Conservation (phyloP, 1,284 basidiomycete species). For the Ustilago hordei region DNA sequence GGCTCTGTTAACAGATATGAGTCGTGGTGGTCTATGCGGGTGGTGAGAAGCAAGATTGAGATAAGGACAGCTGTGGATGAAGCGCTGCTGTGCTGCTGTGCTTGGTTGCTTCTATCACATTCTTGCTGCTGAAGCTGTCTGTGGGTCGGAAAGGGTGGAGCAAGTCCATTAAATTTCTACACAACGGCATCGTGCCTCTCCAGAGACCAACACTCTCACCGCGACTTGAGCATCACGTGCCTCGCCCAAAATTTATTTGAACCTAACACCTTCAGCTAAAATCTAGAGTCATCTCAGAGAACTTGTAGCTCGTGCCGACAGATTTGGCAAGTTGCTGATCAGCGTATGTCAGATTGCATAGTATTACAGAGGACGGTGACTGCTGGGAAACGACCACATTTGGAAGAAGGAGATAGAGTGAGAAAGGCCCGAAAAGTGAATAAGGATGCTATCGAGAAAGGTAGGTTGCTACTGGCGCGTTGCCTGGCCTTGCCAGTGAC, state of each 20-base stretch:
- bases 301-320: neutral
- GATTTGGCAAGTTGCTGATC: neutral
- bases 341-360: neutral
- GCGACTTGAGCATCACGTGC: conserved; percentile 41
- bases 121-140: conserved; percentile 3
- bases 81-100: neutral
- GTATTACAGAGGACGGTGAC: neutral
- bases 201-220: conserved; percentile 42
- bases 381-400: no score
- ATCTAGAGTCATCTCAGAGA: neutral
- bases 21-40: neutral
- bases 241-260: neutral
- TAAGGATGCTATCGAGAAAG: neutral
- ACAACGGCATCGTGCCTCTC: neutral
- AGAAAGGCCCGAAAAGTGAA: neutral
- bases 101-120: neutral
- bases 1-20: neutral
- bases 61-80: neutral
- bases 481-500: neutral
- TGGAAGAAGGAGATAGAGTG: neutral
- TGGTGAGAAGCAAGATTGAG: neutral
- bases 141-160: conserved; percentile 12
- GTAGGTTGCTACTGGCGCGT: conserved; percentile 9
- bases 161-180: conserved; percentile 45
- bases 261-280: conserved; percentile 11